A percentile compares a stretch with the other conserved stretches of the same genome.
phyloP scores from a whole-genome alignment of 2,329 filamentous ascomycete genomes.

The Teratosphaeria nubilosa region DNA sequence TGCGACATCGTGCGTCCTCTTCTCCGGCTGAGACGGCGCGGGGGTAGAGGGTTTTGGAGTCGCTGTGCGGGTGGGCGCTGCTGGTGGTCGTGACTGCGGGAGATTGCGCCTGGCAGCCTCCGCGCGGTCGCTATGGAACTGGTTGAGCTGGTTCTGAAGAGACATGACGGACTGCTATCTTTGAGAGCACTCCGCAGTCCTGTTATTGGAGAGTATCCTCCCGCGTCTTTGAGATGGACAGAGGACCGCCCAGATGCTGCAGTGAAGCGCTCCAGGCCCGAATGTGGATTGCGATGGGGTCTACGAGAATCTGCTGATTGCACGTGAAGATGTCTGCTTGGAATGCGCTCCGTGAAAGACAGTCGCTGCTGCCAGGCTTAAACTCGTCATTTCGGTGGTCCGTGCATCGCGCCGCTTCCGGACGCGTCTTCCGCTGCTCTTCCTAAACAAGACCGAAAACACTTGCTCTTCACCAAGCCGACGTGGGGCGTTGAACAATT shows the following conservation, averaged over 20 bases:
- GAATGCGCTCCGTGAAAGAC: not conserved
- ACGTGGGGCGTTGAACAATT: not conserved
- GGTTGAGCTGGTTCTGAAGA: constrained; percentile 18
- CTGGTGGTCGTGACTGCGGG: constrained; percentile 15
- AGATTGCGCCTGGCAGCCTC: constrained; percentile 22
- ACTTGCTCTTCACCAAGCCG: not conserved
- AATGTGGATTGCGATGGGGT: not conserved
- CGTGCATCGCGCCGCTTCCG: not conserved
- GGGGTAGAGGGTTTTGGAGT: constrained; percentile 12
- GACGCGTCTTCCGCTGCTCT: not conserved
- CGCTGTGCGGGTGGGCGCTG: constrained; percentile 11
- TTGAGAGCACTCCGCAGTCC: not conserved
- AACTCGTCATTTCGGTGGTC: not conserved
- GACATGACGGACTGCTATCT: constrained; percentile 14
- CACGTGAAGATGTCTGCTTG: not conserved
- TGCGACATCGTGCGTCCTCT: constrained; percentile 18
- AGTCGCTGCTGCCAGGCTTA: not conserved
- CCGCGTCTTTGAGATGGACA: not conserved
- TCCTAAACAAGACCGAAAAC: not conserved
- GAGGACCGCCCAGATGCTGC: not conserved
- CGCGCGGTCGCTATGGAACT: constrained; percentile 22
- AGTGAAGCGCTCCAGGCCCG: not conserved
- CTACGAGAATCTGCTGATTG: not conserved
- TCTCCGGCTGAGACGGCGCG: constrained; percentile 5
- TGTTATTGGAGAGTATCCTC: not conserved